phyloP scores from a whole-genome alignment of 352 stramenopile genomes.

The Salisapilia sapeloensis region DNA sequence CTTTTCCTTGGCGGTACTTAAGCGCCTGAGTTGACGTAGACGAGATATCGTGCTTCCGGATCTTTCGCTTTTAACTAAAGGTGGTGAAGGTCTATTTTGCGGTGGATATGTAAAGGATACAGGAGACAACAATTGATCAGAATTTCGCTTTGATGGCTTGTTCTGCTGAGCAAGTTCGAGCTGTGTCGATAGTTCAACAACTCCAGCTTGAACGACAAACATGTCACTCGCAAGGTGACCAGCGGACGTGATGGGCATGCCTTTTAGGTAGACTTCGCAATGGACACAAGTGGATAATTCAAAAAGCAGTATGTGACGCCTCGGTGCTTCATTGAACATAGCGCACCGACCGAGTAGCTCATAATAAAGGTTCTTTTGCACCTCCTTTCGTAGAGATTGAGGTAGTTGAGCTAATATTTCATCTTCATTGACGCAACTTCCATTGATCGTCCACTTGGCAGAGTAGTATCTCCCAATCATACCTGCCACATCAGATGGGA shows the following conservation, averaged over 20 bases:
- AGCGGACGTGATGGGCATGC: conserved; percentile 32
- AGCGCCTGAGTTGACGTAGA: too few relatives aligned
- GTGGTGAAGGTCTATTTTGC: too few relatives aligned
- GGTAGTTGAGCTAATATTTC: conserved; percentile 31
- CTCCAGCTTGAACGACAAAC: conserved; percentile 42
- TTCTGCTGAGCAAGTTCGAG: conserved; percentile 1
- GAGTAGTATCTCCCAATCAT: conserved; percentile 44
- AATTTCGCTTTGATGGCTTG: neutral
- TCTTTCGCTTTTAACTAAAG: too few relatives aligned
- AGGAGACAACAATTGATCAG: conserved; percentile 1
- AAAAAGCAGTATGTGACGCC: too few relatives aligned
- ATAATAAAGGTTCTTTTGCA: too few relatives aligned
- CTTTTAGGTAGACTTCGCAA: conserved; percentile 39
- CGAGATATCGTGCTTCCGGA: too few relatives aligned
- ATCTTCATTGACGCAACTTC: conserved; percentile 26
- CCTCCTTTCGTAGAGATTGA: conserved; percentile 14
- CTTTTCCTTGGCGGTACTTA: too few relatives aligned
- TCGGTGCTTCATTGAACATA: too few relatives aligned
- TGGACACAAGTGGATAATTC: too few relatives aligned
- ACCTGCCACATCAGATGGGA: conserved; percentile 27
- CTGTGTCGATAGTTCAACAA: conserved; percentile 20
- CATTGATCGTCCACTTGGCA: conserved; percentile 59
- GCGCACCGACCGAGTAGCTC: too few relatives aligned
- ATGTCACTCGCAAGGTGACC: conserved; percentile 31
- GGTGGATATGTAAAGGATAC: too few relatives aligned